A percentile compares a stretch with the other conserved stretches of the same genome.
Conservation (phyloP, 2,329 filamentous ascomycete genomes). For the Aspergillus texensis region DNA sequence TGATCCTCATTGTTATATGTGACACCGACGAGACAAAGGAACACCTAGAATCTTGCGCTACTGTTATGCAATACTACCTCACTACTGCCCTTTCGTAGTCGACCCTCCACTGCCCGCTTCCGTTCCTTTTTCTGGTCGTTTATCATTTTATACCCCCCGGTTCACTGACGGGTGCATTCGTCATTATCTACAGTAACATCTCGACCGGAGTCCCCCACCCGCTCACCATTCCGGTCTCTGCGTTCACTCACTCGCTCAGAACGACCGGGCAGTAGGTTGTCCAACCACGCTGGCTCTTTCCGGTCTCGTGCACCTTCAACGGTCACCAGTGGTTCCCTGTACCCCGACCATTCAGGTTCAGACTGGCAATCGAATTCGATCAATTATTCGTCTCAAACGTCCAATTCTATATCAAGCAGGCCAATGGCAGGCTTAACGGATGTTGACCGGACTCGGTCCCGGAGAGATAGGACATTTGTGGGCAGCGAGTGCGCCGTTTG, state of each 20-base stretch:
- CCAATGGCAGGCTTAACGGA: slow-evolving; percentile 69
- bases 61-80: slow-evolving; percentile 17
- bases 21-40: slow-evolving; percentile 14
- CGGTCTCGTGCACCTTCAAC: slow-evolving; percentile 30
- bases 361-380: slow-evolving; percentile 23
- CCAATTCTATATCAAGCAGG: slow-evolving; percentile 41
- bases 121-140: slow-evolving; percentile 5
- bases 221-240: slow-evolving; percentile 35
- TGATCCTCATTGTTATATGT: slow-evolving; percentile 6
- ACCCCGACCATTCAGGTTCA: slow-evolving; percentile 22
- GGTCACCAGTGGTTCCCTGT: slow-evolving; percentile 22
- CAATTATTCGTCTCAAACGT: slow-evolving; percentile 36
- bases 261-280: slow-evolving; percentile 33
- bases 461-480: slow-evolving; percentile 91
- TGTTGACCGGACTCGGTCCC: slow-evolving; percentile 74
- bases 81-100: slow-evolving; percentile 13
- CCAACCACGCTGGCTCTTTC: slow-evolving; percentile 29
- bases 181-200: slow-evolving; percentile 31
- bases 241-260: slow-evolving; percentile 35
- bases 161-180: slow-evolving; percentile 24
- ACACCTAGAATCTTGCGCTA: slow-evolving; percentile 10
- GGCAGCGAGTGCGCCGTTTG: slow-evolving; percentile 94
- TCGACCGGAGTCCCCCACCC: slow-evolving; percentile 34
- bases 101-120: slow-evolving; percentile 15
- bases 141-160: slow-evolving; percentile 14